These are phyloP conservation scores for Globisporangium solare DNA, from an alignment of 352 stramenopile species.

Conservation along the genomic window DNA sequence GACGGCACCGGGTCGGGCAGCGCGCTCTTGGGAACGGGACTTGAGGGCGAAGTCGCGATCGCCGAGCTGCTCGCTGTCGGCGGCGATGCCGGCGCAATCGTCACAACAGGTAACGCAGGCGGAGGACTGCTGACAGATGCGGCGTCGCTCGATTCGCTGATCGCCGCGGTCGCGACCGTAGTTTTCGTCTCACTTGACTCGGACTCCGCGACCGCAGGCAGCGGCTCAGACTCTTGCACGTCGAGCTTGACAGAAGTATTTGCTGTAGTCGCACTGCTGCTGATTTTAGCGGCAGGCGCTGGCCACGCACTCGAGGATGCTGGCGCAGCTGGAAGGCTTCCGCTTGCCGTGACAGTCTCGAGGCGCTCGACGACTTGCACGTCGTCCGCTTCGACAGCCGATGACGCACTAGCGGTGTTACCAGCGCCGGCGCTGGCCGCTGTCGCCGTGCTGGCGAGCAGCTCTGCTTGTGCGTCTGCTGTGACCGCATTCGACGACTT, in stretches of 20 bases:
- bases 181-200: too few relatives aligned
- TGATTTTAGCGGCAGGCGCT: background rate
- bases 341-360: too few relatives aligned
- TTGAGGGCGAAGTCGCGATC: too few relatives aligned
- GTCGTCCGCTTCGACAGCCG: background rate
- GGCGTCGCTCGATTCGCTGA: too few relatives aligned
- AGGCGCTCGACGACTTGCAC: background rate
- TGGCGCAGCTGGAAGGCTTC: background rate
- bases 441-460: background rate
- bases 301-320: background rate
- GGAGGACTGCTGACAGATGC: too few relatives aligned
- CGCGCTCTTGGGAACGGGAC: too few relatives aligned
- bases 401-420: background rate
- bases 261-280: background rate
- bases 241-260: constrained; percentile 23
- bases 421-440: background rate
- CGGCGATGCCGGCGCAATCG: too few relatives aligned
- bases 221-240: constrained; percentile 12
- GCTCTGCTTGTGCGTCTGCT: background rate
- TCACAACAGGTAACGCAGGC: too few relatives aligned
- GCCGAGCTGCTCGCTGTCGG: too few relatives aligned
- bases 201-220: too few relatives aligned
- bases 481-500: constrained; percentile 3
- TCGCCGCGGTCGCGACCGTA: too few relatives aligned
- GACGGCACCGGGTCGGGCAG: background rate